Percentiles rank a stretch among this genome's conserved stretches.
Conservation (phyloP, 257 asterid genomes). For the Nicotiana attenuata region DNA sequence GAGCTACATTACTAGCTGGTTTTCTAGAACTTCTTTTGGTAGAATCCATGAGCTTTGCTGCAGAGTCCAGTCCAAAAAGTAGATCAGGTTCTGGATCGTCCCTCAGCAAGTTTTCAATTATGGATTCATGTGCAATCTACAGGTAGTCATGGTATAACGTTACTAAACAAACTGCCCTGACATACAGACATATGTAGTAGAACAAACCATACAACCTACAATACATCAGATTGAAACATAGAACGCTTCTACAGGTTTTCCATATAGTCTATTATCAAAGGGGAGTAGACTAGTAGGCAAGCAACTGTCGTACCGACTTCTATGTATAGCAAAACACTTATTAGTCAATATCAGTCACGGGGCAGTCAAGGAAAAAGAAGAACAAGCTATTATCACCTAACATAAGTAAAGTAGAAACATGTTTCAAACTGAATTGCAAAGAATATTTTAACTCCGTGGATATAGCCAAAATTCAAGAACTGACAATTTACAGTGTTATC, state of each 20-base stretch:
- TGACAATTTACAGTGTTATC: not conserved
- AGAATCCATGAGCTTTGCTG: constrained; percentile 1
- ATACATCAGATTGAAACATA: not conserved
- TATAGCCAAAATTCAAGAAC: not conserved
- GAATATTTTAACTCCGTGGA: not conserved
- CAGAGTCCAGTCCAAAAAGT: constrained; percentile 12
- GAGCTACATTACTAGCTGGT: constrained; percentile 19
- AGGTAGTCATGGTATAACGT: constrained; percentile 5
- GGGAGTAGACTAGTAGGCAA: not conserved
- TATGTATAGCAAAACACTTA: not conserved
- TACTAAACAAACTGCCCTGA: not conserved
- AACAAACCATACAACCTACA: constrained; percentile 1
- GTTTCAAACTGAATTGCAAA: not conserved
- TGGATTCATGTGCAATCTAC: constrained; percentile 42
- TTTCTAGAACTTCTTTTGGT: not conserved
- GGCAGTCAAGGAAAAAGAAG: not conserved
- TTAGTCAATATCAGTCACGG: not conserved
- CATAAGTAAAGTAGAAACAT: not conserved
- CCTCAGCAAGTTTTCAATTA: constrained; percentile 14
- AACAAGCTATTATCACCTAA: not conserved
- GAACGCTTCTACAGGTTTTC: not conserved
- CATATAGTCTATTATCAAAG: constrained; percentile 2
- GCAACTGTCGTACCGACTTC: not conserved
- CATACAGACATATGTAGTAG: not conserved
- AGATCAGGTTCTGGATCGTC: constrained; percentile 8